A percentile compares a stretch with the other conserved stretches of the same genome.
These are phyloP conservation scores for Butyriboletus appendiculatus DNA, from an alignment of 1,284 basidiomycete species.

Conservation along the genomic window DNA sequence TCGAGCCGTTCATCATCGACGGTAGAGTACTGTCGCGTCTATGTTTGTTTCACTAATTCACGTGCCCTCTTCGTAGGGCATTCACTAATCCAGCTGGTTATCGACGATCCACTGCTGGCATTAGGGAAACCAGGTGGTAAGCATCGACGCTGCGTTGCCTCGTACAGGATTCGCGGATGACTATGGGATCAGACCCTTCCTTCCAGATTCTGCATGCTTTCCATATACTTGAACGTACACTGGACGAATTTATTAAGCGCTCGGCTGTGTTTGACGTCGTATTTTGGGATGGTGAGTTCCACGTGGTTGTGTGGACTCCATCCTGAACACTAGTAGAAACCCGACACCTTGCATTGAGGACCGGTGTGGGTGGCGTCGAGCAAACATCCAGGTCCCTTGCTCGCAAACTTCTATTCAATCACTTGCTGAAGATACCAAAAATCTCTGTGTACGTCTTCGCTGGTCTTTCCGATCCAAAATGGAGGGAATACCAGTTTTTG, in stretches of 20 bases:
- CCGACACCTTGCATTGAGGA: slow-evolving; percentile 42
- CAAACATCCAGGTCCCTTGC: slow-evolving; percentile 53
- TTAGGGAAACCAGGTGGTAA: slow-evolving; percentile 47
- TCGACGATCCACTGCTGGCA: slow-evolving; percentile 59
- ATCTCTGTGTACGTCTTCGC: slow-evolving; percentile 48
- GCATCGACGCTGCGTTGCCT: background rate
- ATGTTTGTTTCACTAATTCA: slow-evolving; percentile 2
- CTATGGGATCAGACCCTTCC: slow-evolving; percentile 42
- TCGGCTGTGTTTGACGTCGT: slow-evolving; percentile 62
- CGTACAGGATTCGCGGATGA: background rate
- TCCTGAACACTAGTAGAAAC: slow-evolving; percentile 35
- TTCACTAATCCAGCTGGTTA: slow-evolving; percentile 56
- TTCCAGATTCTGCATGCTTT: slow-evolving; percentile 67
- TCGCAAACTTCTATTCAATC: slow-evolving; percentile 50
- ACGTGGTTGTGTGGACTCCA: background rate
- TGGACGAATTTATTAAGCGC: slow-evolving; percentile 51
- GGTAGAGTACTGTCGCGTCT: slow-evolving; percentile 39
- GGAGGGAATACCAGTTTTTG: slow-evolving; percentile 46
- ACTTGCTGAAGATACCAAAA: slow-evolving; percentile 42
- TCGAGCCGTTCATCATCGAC: slow-evolving; percentile 66
- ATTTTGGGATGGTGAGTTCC: slow-evolving; percentile 55
- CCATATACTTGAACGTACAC: slow-evolving; percentile 50
- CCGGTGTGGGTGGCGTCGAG: slow-evolving; percentile 38
- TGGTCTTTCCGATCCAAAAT: slow-evolving; percentile 45
- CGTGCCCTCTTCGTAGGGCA: slow-evolving; percentile 45